These are phyloP conservation scores for Torulaspora maleeae DNA, from an alignment of 805 yeast species.

Conservation along the genomic window DNA sequence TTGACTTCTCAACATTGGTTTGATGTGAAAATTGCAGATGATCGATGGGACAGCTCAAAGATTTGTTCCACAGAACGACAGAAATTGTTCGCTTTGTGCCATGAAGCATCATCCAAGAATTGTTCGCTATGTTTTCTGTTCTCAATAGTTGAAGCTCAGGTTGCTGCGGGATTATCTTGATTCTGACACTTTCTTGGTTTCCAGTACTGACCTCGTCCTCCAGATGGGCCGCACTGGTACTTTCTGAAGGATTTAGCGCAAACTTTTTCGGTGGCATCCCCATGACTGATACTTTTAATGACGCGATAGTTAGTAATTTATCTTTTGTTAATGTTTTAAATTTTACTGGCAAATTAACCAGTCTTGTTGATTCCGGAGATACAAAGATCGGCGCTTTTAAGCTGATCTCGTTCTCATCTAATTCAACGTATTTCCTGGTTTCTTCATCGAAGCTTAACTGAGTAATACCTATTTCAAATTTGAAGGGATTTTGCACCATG, in stretches of 20 bases:
- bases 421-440: conserved; percentile 28
- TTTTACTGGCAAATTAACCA: conserved; percentile 33
- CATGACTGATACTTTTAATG: conserved; percentile 24
- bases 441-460: conserved; percentile 40
- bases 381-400: conserved; percentile 32
- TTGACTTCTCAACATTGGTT: conserved; percentile 24
- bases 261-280: conserved; percentile 20
- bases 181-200: conserved; percentile 5
- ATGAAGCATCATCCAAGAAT: conserved; percentile 32
- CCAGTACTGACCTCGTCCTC: conserved; percentile 7
- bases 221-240: background rate
- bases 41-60: conserved; percentile 26
- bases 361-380: conserved; percentile 37
- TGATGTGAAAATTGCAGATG: conserved; percentile 21
- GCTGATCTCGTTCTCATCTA: conserved; percentile 17
- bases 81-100: conserved; percentile 26
- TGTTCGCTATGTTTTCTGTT: conserved; percentile 23
- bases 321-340: conserved; percentile 19
- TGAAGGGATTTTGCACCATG: conserved; percentile 71
- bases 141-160: conserved; percentile 30
- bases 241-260: conserved; percentile 16
- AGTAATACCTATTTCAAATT: conserved; percentile 61
- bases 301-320: conserved; percentile 11
- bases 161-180: conserved; percentile 30
- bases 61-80: conserved; percentile 27